phyloP scores from a whole-genome alignment of 257 asterid species.

The Nicotiana tabacum region DNA sequence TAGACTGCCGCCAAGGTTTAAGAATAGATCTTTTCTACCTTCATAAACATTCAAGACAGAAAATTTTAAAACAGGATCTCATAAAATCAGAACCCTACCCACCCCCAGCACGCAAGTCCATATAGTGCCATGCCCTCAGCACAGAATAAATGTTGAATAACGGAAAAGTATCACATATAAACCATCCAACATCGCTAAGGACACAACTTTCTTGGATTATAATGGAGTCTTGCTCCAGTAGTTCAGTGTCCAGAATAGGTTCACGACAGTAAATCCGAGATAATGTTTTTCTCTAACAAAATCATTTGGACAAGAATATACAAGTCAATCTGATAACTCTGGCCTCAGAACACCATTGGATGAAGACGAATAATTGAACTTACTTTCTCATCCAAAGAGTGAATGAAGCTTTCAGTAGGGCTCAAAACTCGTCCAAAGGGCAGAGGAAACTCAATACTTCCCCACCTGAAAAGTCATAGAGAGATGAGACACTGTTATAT shows the following conservation, averaged over 20 bases:
- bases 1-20: background rate
- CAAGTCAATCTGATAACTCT: background rate
- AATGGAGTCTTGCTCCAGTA: background rate
- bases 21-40: background rate
- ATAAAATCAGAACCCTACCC: background rate
- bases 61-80: background rate
- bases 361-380: conserved; percentile 6
- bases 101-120: background rate
- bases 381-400: conserved; percentile 79
- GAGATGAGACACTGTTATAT: conserved; percentile 6
- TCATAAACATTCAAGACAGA: background rate
- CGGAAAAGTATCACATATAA: background rate
- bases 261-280: conserved; percentile 1
- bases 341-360: conserved; percentile 1
- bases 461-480: conserved; percentile 56
- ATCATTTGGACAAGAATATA: background rate
- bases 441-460: conserved; percentile 69
- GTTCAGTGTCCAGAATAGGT: background rate
- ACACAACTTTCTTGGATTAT: background rate
- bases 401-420: conserved; percentile 79
- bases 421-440: conserved; percentile 94
- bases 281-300: background rate
- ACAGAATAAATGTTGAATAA: background rate
- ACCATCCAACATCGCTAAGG: background rate
- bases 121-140: background rate